Base-by-base conservation (phyloP, 257 asterid species). In the Pogostemon cablin region DNA sequence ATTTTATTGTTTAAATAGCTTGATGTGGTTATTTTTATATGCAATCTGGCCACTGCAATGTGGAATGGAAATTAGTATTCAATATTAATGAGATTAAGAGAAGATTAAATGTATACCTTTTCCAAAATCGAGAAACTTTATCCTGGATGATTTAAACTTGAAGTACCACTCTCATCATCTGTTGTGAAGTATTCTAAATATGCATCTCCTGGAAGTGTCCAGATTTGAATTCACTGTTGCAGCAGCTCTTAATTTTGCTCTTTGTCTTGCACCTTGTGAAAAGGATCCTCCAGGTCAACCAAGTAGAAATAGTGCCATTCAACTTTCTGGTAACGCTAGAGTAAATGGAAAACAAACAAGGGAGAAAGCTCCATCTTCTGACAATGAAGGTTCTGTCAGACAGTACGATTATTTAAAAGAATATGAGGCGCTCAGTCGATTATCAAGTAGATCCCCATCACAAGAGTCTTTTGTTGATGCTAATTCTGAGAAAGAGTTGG, bases 401-500 rank as follows among this genome's bases (percentile, higher is more conserved):
- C 79, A 78, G 42, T 83, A 79, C 73, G 91, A 82, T 64, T 75
- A 79, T 67, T 77, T 85, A 68, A 84, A 79, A 71, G 89, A 78
- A 62, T 89, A 84, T 34, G 90, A 87, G 75, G 84, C 84, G 56
- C 81, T 89, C 44, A 72, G 84, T 68, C 89, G 62, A 68, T 80
- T 91, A 59, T 82, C 98, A 55, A 73, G 88, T 66, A 77, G 80
- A 48, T 65, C 75, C 60, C 67, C 72, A 42, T 78, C 77, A 12
- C 87, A 81, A 63, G 99, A 89, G 75, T 75, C 75, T 75, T 55
- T 79, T 38, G 71, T 88, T 74, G 95, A 91, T 77, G 96, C 99
- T 74, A 86, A 84, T 86, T 85, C 99, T 17, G 99, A 95, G 83
- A 95, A 86, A 81, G 99, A 95, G 84, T 78, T 89, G 96, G 99